Evolutionary conservation across 2,329 filamentous ascomycete genomes (phyloP), one percentile per base, ranked within the genome.

Genomic region (Pseudogymnoascus sp.): DNA sequence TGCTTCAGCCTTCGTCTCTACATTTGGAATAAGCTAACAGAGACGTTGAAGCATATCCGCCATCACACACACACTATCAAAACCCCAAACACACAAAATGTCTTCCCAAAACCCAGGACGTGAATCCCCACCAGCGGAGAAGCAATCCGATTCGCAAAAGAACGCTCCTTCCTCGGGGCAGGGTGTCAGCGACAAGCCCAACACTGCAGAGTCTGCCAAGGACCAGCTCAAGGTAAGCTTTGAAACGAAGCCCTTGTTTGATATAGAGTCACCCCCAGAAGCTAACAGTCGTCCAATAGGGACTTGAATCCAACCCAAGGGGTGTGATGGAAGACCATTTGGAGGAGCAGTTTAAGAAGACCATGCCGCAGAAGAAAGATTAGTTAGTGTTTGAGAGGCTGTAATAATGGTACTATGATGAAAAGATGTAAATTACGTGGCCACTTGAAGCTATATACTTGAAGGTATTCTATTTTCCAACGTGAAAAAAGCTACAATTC

Each of bases 71-170:
- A 61, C 29, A 35, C 13, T 60, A 31, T 61, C 21, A 35, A 36
- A 62, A 15, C 29, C 25, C 5, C 59, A 33, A 25, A 15, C 59
- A 18, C 31, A 61, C 60, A 60, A 63, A 66, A 74, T 66, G 70
- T 68, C 66, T 64, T 64, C 67, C 73, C 85, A 66, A 70, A 90
- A 88, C 71, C 75, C 82, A 75, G 88, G 89, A 73, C 86, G 87
- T 72, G 83, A 96, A 76, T 96, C 91, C 33, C 92, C 91, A 65
- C 78, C 86, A 60, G 89, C 89, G 29, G 85, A 89, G 77, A 72
- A 74, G 67, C 89, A 90, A 76, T 77, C 80, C 37, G 86, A 83
- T 64, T 75, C 78, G 61, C 75, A 84, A 63, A 77, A 83, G 66
- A 83, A 82, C 6, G 71, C 81, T 10, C 79, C 85, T 1, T 82